Evolutionary conservation across 257 asterid species (phyloP).

Genomic region (Parsonsia alboflavescens): DNA sequence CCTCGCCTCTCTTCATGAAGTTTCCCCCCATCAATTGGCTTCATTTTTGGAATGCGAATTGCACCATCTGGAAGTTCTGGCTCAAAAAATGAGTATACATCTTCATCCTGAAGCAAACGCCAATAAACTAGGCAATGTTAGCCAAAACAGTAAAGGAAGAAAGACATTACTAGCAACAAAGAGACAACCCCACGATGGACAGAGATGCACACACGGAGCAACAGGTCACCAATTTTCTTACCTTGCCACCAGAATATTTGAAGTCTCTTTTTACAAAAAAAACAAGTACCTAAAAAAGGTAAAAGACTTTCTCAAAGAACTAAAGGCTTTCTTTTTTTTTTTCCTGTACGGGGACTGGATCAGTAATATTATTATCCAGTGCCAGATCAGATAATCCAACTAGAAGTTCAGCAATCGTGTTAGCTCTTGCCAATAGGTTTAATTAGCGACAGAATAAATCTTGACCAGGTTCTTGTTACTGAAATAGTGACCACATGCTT

Average conservation of each 20-base stretch:
- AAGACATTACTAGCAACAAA: background rate
- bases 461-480: background rate
- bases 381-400: background rate
- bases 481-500: no score
- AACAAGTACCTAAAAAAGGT: background rate
- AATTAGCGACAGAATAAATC: background rate
- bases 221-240: background rate
- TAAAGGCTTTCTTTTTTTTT: background rate
- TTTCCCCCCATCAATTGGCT: slow-evolving; percentile 37
- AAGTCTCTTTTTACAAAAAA: background rate
- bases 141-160: background rate
- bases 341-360: no score
- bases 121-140: slow-evolving; percentile 1
- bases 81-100: slow-evolving; percentile 81
- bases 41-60: slow-evolving; percentile 41
- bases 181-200: background rate
- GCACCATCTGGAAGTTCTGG: slow-evolving; percentile 78
- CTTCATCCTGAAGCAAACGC: slow-evolving; percentile 66
- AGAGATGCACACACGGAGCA: background rate
- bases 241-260: background rate
- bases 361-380: background rate
- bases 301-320: background rate
- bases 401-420: background rate
- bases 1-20: slow-evolving; percentile 37
- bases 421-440: background rate